phyloP scores from a whole-genome alignment of 164 flowering plant genomes.

The Sextonia rubra region DNA sequence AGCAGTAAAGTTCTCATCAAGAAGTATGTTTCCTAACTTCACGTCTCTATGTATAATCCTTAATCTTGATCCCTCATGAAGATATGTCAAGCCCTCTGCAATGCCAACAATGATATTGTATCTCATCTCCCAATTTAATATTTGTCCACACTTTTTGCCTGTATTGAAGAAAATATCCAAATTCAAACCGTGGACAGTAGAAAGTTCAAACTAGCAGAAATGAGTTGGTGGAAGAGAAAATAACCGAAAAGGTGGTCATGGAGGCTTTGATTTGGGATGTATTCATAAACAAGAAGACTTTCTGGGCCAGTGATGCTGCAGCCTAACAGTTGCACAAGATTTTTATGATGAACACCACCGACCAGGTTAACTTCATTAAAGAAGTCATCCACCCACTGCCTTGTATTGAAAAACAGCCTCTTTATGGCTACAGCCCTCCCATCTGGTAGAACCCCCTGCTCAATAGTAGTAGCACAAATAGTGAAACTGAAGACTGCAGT shows the following conservation, averaged over 20 bases:
- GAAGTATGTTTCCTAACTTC: slow-evolving; percentile 60
- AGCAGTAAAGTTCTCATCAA: slow-evolving; percentile 53
- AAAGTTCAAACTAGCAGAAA: background rate
- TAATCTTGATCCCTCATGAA: slow-evolving; percentile 54
- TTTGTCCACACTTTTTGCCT: background rate
- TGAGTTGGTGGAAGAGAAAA: slow-evolving; percentile 9
- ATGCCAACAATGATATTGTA: slow-evolving; percentile 46
- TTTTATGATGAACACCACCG: slow-evolving; percentile 62
- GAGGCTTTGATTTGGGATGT: slow-evolving; percentile 50
- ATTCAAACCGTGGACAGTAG: background rate
- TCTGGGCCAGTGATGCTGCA: slow-evolving; percentile 91
- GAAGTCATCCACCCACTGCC: slow-evolving; percentile 88
- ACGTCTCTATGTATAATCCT: slow-evolving; percentile 80
- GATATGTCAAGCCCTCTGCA: slow-evolving; percentile 72
- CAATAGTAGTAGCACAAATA: background rate
- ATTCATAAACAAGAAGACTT: slow-evolving; percentile 87
- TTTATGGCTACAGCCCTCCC: slow-evolving; percentile 66
- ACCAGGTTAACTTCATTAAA: slow-evolving; percentile 84
- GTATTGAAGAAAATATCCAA: background rate
- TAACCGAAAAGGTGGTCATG: slow-evolving; percentile 48
- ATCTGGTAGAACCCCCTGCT: slow-evolving; percentile 58
- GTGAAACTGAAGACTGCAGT: background rate
- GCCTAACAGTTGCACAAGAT: slow-evolving; percentile 73
- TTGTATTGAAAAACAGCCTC: slow-evolving; percentile 70
- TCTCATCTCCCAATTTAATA: slow-evolving; percentile 48